phyloP scores from a whole-genome alignment of 805 yeast species.

The Sugiyamaella qingdaonensis region DNA sequence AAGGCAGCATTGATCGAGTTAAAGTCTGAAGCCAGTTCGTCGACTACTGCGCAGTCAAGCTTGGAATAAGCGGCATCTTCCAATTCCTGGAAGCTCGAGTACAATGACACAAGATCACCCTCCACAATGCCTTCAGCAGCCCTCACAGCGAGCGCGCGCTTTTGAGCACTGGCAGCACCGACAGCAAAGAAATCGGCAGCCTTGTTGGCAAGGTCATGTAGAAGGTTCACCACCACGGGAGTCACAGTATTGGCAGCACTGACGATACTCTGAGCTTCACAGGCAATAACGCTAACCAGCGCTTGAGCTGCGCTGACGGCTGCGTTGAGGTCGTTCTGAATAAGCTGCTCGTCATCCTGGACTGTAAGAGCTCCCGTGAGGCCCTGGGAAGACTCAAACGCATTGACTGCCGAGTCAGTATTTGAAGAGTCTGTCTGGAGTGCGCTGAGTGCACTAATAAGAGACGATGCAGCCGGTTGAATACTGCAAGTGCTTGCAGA shows the following conservation, averaged over 20 bases:
- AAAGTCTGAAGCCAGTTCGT: constrained; percentile 16
- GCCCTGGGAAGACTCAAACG: not conserved
- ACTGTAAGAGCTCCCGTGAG: not conserved
- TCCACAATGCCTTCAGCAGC: constrained; percentile 23
- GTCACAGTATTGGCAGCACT: constrained; percentile 15
- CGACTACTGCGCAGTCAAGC: constrained; percentile 4
- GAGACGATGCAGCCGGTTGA: not conserved
- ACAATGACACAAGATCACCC: constrained; percentile 22
- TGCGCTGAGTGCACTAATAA: constrained; percentile 12
- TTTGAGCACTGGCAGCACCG: constrained; percentile 15
- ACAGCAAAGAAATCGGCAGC: constrained; percentile 24
- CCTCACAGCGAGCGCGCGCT: constrained; percentile 20
- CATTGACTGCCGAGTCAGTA: constrained; percentile 3
- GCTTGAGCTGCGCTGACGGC: constrained; percentile 10
- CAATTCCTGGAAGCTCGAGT: not conserved
- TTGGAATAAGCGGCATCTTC: constrained; percentile 1
- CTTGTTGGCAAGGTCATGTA: constrained; percentile 22
- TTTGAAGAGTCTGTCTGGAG: constrained; percentile 9
- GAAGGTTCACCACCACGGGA: constrained; percentile 19
- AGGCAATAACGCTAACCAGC: constrained; percentile 10
- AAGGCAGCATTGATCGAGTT: constrained; percentile 11
- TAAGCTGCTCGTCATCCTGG: constrained; percentile 21
- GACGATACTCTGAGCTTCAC: constrained; percentile 10
- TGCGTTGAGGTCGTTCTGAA: constrained; percentile 20
- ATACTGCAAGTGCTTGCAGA: not conserved